A percentile compares a stretch with the other conserved stretches of the same genome.
Conservation (phyloP, 805 yeast genomes). For the Yarrowia hollandica region DNA sequence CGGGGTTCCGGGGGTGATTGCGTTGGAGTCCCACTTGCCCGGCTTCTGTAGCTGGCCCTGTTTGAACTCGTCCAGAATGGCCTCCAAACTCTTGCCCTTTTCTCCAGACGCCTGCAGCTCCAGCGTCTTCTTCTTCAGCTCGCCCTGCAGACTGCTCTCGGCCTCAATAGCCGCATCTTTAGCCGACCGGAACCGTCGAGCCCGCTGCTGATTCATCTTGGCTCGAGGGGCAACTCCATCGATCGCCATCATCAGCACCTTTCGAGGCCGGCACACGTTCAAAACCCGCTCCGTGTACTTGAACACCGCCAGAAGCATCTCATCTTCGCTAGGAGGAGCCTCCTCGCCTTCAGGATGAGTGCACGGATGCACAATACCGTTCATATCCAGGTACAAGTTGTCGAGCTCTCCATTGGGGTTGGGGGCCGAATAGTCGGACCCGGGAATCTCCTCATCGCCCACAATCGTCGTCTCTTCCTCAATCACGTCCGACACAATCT, state of each 20-base stretch:
- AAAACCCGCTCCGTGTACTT: constrained; percentile 89
- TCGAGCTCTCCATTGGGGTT: constrained; percentile 97
- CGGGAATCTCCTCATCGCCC: constrained; percentile 62
- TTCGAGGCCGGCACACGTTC: constrained; percentile 92
- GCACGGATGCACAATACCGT: constrained; percentile 98
- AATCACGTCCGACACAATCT: constrained; percentile 84
- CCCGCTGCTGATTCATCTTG: constrained; percentile 94
- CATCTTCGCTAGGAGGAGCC: constrained; percentile 94
- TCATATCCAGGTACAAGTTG: constrained; percentile 93
- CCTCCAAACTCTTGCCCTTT: constrained; percentile 67
- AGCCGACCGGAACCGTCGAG: constrained; percentile 90
- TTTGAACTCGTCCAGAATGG: constrained; percentile 72
- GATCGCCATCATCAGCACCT: constrained; percentile 89
- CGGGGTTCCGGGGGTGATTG: constrained; percentile 98
- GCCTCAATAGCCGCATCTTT: constrained; percentile 76
- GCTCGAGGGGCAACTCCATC: constrained; percentile 99
- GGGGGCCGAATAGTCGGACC: constrained; percentile 62
- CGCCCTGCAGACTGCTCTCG: constrained; percentile 44
- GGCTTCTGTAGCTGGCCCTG: constrained; percentile 57
- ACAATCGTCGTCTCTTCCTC: constrained; percentile 61
- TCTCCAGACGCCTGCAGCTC: constrained; percentile 51
- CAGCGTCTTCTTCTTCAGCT: neutral
- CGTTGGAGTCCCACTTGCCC: constrained; percentile 90
- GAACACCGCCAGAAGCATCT: constrained; percentile 92
- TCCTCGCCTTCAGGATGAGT: constrained; percentile 97